A percentile compares a stretch with the other conserved stretches of the same genome.
Conservation (phyloP, 2,329 filamentous ascomycete genomes). For the Eutypella sp. region DNA sequence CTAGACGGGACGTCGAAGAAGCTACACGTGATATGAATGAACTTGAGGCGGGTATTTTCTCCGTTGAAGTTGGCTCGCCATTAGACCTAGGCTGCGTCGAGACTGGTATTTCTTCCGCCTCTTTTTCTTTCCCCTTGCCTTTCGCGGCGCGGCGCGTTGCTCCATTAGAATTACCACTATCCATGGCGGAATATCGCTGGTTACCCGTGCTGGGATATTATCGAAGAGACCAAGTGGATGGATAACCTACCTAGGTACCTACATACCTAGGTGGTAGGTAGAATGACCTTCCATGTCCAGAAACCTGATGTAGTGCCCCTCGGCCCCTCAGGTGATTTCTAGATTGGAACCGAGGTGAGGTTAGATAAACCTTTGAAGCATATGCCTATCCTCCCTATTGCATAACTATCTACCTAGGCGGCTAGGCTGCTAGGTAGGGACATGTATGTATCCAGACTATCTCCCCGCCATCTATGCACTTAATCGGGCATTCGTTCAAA, state of each 20-base stretch:
- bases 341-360: no score
- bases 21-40: conserved; percentile 14
- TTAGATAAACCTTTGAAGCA: no score
- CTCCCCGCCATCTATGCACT: no score
- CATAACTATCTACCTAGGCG: neutral
- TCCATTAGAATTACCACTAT: neutral
- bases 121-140: neutral
- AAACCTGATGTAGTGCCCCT: no score
- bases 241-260: neutral
- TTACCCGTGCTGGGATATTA: no score
- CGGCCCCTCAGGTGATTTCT: neutral
- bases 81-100: neutral
- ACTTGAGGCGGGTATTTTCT: neutral
- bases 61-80: neutral
- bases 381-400: no score
- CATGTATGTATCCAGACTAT: neutral
- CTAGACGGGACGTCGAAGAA: conserved; percentile 15
- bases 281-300: no score
- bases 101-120: neutral
- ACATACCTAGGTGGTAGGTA: neutral
- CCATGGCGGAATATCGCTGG: neutral
- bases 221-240: no score
- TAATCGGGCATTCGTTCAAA: no score
- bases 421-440: neutral
- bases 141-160: neutral